Conservation (phyloP, 192 early-diverging fungal species). For the Spizellomyces sp. region DNA sequence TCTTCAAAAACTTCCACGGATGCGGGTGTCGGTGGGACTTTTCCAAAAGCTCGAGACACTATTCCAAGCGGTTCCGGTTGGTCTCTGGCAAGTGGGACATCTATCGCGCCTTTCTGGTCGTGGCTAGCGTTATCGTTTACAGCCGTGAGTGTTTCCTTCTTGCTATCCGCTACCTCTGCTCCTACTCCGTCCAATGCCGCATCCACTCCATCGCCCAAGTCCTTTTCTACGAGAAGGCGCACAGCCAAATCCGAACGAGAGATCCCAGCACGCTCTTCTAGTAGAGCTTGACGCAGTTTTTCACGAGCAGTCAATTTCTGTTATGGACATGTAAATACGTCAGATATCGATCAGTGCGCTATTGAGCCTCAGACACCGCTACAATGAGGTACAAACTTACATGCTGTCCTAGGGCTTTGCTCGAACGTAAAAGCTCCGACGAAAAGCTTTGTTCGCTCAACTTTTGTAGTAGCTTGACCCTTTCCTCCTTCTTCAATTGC, state of each 20-base stretch:
- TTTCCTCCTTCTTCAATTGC: conserved; percentile 62
- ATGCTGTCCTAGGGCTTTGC: conserved; percentile 41
- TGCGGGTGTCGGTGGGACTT: conserved; percentile 14
- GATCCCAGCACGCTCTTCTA: conserved; percentile 50
- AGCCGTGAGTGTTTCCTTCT: conserved; percentile 4
- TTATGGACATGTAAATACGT: conserved; percentile 2
- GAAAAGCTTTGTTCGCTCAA: conserved; percentile 43
- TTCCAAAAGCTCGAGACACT: conserved; percentile 25
- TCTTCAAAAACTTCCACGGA: conserved; percentile 21
- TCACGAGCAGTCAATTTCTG: conserved; percentile 47
- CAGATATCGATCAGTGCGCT: background rate
- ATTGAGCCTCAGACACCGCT: conserved; percentile 16
- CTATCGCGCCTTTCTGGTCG: background rate
- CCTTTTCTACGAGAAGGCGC: conserved; percentile 38
- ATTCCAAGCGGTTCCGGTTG: conserved; percentile 4
- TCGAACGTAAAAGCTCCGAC: conserved; percentile 44
- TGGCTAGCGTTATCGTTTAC: background rate
- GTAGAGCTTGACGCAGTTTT: conserved; percentile 44
- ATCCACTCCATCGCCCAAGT: conserved; percentile 26
- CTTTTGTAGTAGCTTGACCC: conserved; percentile 50
- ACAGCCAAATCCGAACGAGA: conserved; percentile 33
- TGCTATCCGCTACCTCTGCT: background rate
- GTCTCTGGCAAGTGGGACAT: conserved; percentile 6
- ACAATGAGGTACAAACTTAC: background rate
- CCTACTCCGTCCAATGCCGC: conserved; percentile 20